Percentiles rank a stretch among this genome's conserved stretches.
These are phyloP conservation scores for Rhizoclosmatium sp. DNA, from an alignment of 192 early-diverging fungal species.

Conservation along the genomic window DNA sequence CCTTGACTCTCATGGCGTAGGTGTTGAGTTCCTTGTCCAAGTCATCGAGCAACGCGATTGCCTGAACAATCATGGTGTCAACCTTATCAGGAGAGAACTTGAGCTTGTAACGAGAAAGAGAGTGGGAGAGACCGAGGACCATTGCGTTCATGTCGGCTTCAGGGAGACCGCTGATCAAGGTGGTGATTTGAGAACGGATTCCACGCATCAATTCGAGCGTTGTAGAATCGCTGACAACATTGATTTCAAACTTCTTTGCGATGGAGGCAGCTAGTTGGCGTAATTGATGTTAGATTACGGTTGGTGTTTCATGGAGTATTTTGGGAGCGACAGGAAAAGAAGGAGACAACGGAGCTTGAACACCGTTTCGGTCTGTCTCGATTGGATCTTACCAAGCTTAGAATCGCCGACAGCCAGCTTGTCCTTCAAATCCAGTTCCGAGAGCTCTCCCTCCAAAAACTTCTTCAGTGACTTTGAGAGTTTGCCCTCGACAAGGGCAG, in stretches of 20 bases:
- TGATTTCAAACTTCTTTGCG: slow-evolving; percentile 86
- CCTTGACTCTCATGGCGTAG: slow-evolving; percentile 96
- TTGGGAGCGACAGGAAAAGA: too few species aligned
- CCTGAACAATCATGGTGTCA: slow-evolving; percentile 99
- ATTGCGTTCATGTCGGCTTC: slow-evolving; percentile 92
- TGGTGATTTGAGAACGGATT: slow-evolving; percentile 92
- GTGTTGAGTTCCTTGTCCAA: slow-evolving; percentile 99
- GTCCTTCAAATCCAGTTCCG: slow-evolving; percentile 91
- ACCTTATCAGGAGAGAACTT: slow-evolving; percentile 99
- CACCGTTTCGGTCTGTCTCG: too few species aligned
- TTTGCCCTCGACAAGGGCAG: slow-evolving; percentile 96
- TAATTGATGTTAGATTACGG: too few species aligned
- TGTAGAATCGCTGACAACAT: slow-evolving; percentile 81
- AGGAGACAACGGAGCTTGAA: too few species aligned
- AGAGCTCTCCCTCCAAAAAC: slow-evolving; percentile 86
- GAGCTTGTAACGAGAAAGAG: slow-evolving; percentile 98
- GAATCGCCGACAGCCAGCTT: slow-evolving; percentile 89
- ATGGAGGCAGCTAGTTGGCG: slow-evolving; percentile 56
- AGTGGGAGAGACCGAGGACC: slow-evolving; percentile 98
- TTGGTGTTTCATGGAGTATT: too few species aligned
- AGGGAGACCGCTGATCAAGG: slow-evolving; percentile 86
- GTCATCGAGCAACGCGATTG: slow-evolving; percentile 95
- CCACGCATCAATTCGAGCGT: slow-evolving; percentile 95
- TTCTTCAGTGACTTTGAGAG: slow-evolving; percentile 93
- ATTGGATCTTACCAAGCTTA: slow-evolving; percentile 79